Evolutionary conservation across 139 green algal species (phyloP), one percentile per base, ranked within the genome.

Genomic region (Monoraphidium neglectum): DNA sequence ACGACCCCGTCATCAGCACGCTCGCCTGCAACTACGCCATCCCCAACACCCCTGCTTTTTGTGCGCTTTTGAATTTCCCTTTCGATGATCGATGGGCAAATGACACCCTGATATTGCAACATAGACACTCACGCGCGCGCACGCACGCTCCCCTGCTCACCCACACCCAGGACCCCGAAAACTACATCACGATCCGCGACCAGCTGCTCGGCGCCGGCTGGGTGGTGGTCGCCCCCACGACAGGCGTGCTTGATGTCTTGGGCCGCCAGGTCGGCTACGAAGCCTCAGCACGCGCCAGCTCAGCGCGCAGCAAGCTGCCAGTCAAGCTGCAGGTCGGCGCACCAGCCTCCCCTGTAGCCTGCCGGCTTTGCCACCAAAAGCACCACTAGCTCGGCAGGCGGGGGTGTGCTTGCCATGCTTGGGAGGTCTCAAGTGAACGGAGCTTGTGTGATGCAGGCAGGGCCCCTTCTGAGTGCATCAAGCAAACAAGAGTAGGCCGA

Each of bases 181-280:
- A 36, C 65, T 72, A 72, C 65, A 2, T 12, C 24, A 23, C 37
- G 33, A 36, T 72, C 16, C 53, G 38, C 6, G 54, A 57, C 36
- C 38, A 72, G 65, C 38, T 72, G 65, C 18, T 37, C 6, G 28
- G n/a, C 35, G 65, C 65, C 5, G 65, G 65, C 4, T 72, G 26
- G 0, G 65, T 72, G 37, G 65, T 72, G 65, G 65, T 72, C 2
- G 65, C 65, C 2, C 65, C 65, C 4, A 56, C 38, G 5, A 72
- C 65, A 38, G 65, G 54, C 35, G 38, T 72, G 65, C 54, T 72
- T 60, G 65, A 72, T 30, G 28, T 72, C 24, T 24, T 72, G 0
- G 65, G 65, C 36, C 37, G 65, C 5, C 36, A 72, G 15, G 38
- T 72, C n/a, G 65, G 65, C 4, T 13, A 57, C 36, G 12, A 72